Conservation (phyloP, 169 alveolate genomes). For the Plasmodium ovale region DNA sequence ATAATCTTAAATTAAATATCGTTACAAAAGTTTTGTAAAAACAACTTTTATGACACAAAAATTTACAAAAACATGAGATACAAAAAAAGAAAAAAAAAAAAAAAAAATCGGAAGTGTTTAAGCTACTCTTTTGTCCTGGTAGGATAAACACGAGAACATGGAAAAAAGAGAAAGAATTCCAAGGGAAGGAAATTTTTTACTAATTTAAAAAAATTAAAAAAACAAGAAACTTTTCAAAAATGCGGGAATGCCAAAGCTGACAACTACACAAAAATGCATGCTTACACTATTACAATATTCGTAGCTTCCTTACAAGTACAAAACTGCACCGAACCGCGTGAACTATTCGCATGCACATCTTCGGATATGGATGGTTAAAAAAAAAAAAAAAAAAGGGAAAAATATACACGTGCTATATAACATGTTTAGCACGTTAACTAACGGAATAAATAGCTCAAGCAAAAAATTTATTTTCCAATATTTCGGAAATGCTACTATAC, state of each 20-base stretch:
- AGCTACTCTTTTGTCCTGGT: constrained; percentile 1
- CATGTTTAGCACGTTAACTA: no score
- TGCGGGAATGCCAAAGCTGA: neutral
- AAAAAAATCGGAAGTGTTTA: constrained; percentile 27
- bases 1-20: neutral
- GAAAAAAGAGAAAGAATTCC: neutral
- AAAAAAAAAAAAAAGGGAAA: neutral
- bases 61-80: constrained; percentile 15
- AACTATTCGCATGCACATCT: no score
- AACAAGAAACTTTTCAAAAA: neutral
- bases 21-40: constrained; percentile 37
- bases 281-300: no score
- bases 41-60: constrained; percentile 10
- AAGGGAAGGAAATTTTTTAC: neutral
- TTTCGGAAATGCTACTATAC: constrained; percentile 42
- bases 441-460: no score
- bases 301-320: no score
- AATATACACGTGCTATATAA: neutral
- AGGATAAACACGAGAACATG: constrained; percentile 7
- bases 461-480: constrained; percentile 41
- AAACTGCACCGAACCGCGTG: no score
- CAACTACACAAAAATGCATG: neutral
- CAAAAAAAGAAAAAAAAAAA: constrained; percentile 9
- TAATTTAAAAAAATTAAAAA: neutral
- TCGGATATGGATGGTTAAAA: no score